These are phyloP conservation scores for Gremmenia infestans DNA, from an alignment of 2,329 filamentous ascomycete genomes.

Conservation along the genomic window DNA sequence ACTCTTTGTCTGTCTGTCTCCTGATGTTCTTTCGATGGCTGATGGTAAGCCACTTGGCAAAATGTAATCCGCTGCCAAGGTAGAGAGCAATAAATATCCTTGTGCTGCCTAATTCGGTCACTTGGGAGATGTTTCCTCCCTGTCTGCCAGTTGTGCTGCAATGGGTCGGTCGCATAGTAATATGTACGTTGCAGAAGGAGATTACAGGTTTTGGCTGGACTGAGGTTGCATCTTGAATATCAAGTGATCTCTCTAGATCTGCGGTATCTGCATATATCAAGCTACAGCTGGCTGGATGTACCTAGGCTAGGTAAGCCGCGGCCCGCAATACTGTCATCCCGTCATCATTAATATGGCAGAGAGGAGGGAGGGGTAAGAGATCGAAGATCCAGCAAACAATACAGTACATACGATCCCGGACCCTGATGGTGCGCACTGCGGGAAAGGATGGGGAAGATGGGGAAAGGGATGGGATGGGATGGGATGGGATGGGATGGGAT, in stretches of 20 bases:
- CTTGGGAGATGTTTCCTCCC: neutral
- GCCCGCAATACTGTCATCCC: neutral
- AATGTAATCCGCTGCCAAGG: neutral
- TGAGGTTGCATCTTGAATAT: neutral
- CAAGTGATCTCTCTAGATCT: neutral
- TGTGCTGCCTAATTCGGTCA: neutral
- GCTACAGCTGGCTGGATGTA: neutral
- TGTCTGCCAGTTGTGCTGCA: no score
- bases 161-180: neutral
- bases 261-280: neutral
- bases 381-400: neutral
- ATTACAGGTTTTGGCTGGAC: neutral
- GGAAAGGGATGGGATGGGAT: neutral
- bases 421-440: neutral
- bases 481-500: no score
- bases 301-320: neutral
- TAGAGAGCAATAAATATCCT: neutral
- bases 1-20: neutral
- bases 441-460: neutral
- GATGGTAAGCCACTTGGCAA: neutral
- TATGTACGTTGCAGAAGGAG: neutral
- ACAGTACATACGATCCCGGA: neutral
- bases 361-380: no score
- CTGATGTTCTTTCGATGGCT: neutral
- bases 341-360: neutral